Base-by-base conservation (phyloP, 164 flowering plant species). In the Nymphaea thermarum region DNA sequence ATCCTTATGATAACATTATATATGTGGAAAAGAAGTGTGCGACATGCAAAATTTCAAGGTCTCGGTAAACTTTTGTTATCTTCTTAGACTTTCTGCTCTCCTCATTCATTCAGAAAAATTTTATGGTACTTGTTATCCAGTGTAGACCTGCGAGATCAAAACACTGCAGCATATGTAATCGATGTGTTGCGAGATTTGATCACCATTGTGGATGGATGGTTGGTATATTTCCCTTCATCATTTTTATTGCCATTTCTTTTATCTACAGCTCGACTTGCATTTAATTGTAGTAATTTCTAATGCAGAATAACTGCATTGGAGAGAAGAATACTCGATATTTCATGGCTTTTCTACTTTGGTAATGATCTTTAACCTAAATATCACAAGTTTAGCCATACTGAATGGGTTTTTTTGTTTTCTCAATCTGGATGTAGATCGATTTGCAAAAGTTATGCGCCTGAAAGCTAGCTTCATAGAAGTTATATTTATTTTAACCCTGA, bases 201-300 rank as follows among this genome's bases (percentile, higher is more conserved):
- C 99, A 94, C 74, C 99, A 94, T 65, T 94, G 99, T 80, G 99
- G 93, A 75, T 94, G 98, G 99, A 90, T 94, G 99, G 99, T 91
- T 63, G 55, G 44, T 57, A 41, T 55, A 36, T 57, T 36, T 55
- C 5, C 36, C 12, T 12, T 44, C 14, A 60, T 61, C 43, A 57
- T 41, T 25, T 25, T 25, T 25, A 25, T 25, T 25, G 36, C 36
- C 36, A 25, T 47, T 5, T 60, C 25, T 42, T 45, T 45, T 5
- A 45, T 45, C 53, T 45, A 45, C 5, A 45, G 5, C 53, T 45
- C 53, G 7, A 45, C 53, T 45, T 5, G 10, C 10, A 45, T 10
- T 45, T 45, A 45, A 5, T 5, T 16, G 5, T 61, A 61, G 14
- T 61, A 4, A 16, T 61, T 16, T 6, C 17, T 16, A 3, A 69